Evolutionary conservation across 208 protist species (phyloP).

Genomic region (Entamoeba moshkovskii): DNA sequence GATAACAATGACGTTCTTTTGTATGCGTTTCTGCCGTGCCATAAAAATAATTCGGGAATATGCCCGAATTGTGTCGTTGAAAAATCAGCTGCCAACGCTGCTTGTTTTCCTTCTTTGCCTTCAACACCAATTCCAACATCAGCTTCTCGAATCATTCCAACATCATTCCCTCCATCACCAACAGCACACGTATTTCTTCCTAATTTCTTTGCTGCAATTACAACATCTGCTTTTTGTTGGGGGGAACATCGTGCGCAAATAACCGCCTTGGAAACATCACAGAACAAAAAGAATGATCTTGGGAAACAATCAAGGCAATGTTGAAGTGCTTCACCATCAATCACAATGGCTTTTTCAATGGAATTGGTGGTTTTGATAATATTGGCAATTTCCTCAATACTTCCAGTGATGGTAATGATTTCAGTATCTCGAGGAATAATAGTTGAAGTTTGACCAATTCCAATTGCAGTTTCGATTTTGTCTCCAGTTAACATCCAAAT

Average conservation of each 20-base stretch:
- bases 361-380: neutral
- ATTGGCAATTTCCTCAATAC: neutral
- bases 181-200: slow-evolving; percentile 8
- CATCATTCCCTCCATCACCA: slow-evolving; percentile 35
- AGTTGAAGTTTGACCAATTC: slow-evolving; percentile 62
- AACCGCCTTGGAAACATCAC: neutral
- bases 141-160: slow-evolving; percentile 26
- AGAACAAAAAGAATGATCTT: neutral
- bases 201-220: neutral
- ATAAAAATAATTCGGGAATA: slow-evolving; percentile 19
- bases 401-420: neutral
- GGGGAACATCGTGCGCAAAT: slow-evolving; percentile 7
- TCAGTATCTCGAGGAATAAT: slow-evolving; percentile 27
- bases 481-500: slow-evolving; percentile 93
- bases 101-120: slow-evolving; percentile 27
- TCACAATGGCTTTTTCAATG: neutral
- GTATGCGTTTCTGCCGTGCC: slow-evolving; percentile 22
- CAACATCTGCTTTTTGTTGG: slow-evolving; percentile 13
- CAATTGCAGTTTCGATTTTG: slow-evolving; percentile 86
- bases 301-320: neutral
- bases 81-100: slow-evolving; percentile 22
- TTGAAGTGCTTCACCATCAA: neutral
- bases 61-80: slow-evolving; percentile 19
- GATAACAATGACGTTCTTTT: neutral
- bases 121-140: slow-evolving; percentile 24